Base-by-base conservation (phyloP, 208 protist genomes). In the Trypanosoma boissoni region DNA sequence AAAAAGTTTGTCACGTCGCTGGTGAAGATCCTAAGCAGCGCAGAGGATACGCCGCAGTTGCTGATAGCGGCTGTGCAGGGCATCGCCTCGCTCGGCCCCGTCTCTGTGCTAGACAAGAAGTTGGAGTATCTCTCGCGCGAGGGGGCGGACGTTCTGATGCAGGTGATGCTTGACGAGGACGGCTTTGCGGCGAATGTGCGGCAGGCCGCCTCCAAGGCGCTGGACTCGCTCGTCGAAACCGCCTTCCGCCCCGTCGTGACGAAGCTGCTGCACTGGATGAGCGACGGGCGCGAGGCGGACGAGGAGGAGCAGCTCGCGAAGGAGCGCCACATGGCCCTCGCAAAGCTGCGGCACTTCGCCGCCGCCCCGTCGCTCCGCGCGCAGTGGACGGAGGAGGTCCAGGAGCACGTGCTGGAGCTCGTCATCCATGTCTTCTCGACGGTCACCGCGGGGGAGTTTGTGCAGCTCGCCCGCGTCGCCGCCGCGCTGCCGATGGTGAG, bases 261-360 rank as follows among this genome's bases (percentile, higher is more conserved):
- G 42, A 95, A 95, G 74, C 72, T 95, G 32, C 51, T 95, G 14
- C 86, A 92, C 69, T 95, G 83, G 86, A 58, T 95, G 18, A 91
- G 81, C 45, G 79, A 92, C 32, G 80, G 90, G 50, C 86, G 85
- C 42, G 89, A 93, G 67, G 72, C 77, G 7, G 89, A 95, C 49
- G 83, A 88, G 1, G 83, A 80, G 51, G 79, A 74, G 57, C 83
- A 93, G 61, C 48, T 95, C 36, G 49, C 45, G 29, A 83, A 88
- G 72, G 89, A 95, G 73, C 83, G 89, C 20, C 82, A 76, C 58
- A 58, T 89, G 44, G 89, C 89, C 16, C 56, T 92, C 21, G 42
- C 74, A 2, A 65, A 68, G 12, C 80, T 95, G 27, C 52, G 59
- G 3, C 74, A 56, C 21, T 46, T 95, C 20, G 64, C 78, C 45